Evolutionary conservation across 176 grass and related monocot species (phyloP).

Genomic region (Triticum monococcum): DNA sequence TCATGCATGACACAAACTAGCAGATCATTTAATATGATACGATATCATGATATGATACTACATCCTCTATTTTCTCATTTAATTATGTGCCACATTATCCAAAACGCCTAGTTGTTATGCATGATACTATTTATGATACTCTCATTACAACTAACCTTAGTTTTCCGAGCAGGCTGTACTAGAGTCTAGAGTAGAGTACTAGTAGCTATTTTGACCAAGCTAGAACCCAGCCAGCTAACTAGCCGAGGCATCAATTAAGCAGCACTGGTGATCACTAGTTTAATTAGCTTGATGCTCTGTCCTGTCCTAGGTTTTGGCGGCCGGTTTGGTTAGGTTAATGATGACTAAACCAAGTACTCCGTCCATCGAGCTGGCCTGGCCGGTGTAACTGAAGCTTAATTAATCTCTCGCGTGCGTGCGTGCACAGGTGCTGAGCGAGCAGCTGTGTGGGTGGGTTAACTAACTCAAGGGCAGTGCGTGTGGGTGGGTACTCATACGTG

Average conservation of each 20-base stretch:
- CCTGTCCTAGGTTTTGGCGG: constrained; percentile 4
- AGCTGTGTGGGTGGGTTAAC: not conserved
- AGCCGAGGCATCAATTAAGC: not conserved
- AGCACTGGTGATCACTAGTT: not conserved
- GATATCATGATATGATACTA: too few relatives aligned
- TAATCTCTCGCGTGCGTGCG: too few relatives aligned
- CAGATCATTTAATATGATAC: too few relatives aligned
- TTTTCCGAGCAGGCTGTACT: too few relatives aligned
- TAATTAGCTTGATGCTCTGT: not conserved
- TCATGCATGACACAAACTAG: too few relatives aligned
- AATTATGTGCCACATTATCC: too few relatives aligned
- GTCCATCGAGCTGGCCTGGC: not conserved
- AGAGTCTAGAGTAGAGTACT: too few relatives aligned
- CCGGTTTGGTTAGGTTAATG: not conserved
- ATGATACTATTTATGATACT: too few relatives aligned
- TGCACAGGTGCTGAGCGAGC: not conserved
- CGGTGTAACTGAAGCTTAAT: not conserved
- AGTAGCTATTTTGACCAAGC: not conserved
- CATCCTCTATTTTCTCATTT: too few relatives aligned
- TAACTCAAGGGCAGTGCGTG: not conserved
- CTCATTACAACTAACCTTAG: too few relatives aligned
- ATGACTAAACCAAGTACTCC: not conserved
- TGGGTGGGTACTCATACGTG: too few relatives aligned
- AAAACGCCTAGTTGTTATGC: too few relatives aligned
- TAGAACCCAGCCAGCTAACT: not conserved